Base-by-base conservation (phyloP, 108 stramenopile species). In the Mediolabrus comicus region DNA sequence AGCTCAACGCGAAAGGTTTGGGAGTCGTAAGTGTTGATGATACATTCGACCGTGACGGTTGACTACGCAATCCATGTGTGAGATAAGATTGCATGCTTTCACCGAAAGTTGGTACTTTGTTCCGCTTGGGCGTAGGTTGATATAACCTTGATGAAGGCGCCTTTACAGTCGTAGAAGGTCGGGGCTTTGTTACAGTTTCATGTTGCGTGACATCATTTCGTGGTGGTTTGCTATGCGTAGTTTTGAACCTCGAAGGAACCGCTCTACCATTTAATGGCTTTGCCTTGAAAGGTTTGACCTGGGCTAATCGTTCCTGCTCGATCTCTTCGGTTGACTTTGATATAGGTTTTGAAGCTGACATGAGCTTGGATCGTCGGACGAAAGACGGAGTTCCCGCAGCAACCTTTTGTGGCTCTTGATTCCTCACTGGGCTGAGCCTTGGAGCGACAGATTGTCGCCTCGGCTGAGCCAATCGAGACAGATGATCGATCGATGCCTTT, bases 221-320 rank as follows among this genome's bases (percentile, higher is more conserved):
- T 51, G 49, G 51, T 19, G 16, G n/a, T 43, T 26, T 32, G 14
- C 19, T 24, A 6, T 53, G n/a, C 57, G n/a, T 31, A 29, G 54
- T 63, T 32, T 57, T 62, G 31, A 64, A 69, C 41, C 68, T 76
- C 32, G 67, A 76, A 52, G 54, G 51, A 0, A 74, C 65, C 43
- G 34, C 54, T 6, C 53, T 53, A 25, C 74, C 74, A 33, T 49
- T 33, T 14, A 67, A 55, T 16, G 29, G 30, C 13, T 19, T 62
- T 35, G 67, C 62, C 36, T 76, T 76, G 53, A 69, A 76, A 35
- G 75, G 62, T 36, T 69, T 63, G 32, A 64, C 38, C 9, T 51
- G 25, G 31, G 60, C 26, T 49, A 76, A 69, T 46, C 46, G 27
- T 28, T 69, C 68, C 16, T 16, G 14, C 52, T 69, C 63, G 33